These are phyloP conservation scores for Halenospora varia DNA, from an alignment of 495 filamentous ascomycete genomes.

Conservation along the genomic window DNA sequence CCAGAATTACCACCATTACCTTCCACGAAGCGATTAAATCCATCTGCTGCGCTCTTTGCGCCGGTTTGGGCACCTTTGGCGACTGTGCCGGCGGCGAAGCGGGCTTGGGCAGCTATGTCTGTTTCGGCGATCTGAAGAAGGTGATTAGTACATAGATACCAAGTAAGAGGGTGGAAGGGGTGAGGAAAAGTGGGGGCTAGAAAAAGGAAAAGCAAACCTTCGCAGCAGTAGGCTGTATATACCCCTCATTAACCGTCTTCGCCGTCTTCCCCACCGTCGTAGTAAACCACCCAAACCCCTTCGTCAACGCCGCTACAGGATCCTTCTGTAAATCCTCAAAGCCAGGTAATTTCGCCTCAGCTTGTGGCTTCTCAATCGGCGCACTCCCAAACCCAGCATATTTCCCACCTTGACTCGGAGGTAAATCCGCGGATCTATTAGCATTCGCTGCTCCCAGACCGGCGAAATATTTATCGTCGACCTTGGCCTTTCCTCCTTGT, in stretches of 20 bases:
- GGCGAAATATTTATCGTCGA: conserved; percentile 87
- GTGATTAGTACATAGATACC: neutral
- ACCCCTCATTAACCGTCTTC: conserved; percentile 83
- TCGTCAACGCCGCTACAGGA: conserved; percentile 80
- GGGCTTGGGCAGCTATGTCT: conserved; percentile 83
- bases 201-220: conserved; percentile 50
- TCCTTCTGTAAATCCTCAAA: conserved; percentile 87
- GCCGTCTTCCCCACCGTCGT: conserved; percentile 80
- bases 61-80: conserved; percentile 57
- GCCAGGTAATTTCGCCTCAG: conserved; percentile 48
- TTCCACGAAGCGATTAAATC: conserved; percentile 81
- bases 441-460: conserved; percentile 78
- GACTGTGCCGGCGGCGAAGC: conserved; percentile 60
- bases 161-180: conserved; percentile 4
- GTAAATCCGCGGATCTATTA: conserved; percentile 62
- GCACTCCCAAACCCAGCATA: conserved; percentile 74
- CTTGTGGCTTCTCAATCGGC: conserved; percentile 26
- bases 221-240: conserved; percentile 85
- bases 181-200: conserved; percentile 39
- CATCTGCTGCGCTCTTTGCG: conserved; percentile 66
- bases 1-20: conserved; percentile 35
- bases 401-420: conserved; percentile 88
- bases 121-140: conserved; percentile 59
- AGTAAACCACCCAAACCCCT: conserved; percentile 93
- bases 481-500: conserved; percentile 44